A percentile compares a stretch with the other conserved stretches of the same genome.
Conservation (phyloP, 176 grass and related monocot species). For the Guadua angustifolia region DNA sequence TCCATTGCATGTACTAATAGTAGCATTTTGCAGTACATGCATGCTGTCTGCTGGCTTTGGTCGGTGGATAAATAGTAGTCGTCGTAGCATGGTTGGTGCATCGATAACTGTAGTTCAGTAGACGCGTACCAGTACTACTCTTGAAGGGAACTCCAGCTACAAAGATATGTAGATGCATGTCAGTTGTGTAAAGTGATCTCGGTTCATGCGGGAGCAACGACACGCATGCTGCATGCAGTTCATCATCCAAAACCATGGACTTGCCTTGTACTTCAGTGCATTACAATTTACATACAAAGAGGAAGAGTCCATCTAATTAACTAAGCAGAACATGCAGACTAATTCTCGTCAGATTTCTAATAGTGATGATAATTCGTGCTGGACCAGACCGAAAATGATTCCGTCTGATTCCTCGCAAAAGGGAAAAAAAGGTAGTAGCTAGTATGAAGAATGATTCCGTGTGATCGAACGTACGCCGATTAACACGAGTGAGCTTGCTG, state of each 20-base stretch:
- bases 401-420: no score
- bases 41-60: slow-evolving; percentile 15
- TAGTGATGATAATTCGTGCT: no score
- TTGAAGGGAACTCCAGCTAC: slow-evolving; percentile 36
- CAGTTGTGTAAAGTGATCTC: neutral
- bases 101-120: neutral
- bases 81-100: slow-evolving; percentile 1
- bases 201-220: neutral
- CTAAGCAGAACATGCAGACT: no score
- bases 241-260: neutral
- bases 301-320: no score
- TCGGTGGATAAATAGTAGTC: slow-evolving; percentile 41
- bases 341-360: no score
- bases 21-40: neutral
- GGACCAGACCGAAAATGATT: no score
- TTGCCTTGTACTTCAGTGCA: no score
- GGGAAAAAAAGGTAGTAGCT: no score
- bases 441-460: no score
- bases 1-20: neutral
- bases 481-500: no score
- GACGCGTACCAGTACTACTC: neutral
- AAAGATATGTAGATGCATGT: neutral
- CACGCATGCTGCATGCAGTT: neutral
- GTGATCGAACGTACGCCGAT: no score
- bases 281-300: no score